A percentile compares a stretch with the other conserved stretches of the same genome.
Conservation (phyloP, 1,284 basidiomycete genomes). For the Ustilago xerochloae region DNA sequence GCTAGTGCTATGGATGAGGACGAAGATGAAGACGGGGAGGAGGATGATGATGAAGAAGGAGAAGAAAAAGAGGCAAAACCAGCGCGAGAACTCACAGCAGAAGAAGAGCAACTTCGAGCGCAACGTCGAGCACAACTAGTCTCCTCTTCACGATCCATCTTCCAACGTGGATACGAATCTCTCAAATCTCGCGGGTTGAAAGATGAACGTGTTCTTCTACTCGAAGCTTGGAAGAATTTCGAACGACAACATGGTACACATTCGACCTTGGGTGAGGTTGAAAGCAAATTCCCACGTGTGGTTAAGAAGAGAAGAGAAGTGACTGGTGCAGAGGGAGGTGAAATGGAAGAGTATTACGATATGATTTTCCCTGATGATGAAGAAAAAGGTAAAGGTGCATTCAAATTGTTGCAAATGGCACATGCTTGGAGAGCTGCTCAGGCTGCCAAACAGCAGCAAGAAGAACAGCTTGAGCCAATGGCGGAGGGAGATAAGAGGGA, state of each 20-base stretch:
- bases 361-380: conserved; percentile 67
- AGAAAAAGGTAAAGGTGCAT: conserved; percentile 57
- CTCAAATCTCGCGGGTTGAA: conserved; percentile 83
- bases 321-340: conserved; percentile 43
- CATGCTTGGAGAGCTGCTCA: conserved; percentile 61
- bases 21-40: conserved; percentile 74
- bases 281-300: conserved; percentile 89
- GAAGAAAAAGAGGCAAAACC: conserved; percentile 69
- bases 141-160: conserved; percentile 78
- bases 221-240: conserved; percentile 93
- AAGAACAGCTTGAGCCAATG: neutral
- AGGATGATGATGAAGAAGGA: conserved; percentile 74
- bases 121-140: conserved; percentile 76
- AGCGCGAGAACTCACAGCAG: conserved; percentile 42
- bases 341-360: conserved; percentile 67
- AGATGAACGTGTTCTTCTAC: conserved; percentile 88
- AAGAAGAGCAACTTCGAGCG: conserved; percentile 31
- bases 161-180: conserved; percentile 86
- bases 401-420: conserved; percentile 64
- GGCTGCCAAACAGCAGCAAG: conserved; percentile 26
- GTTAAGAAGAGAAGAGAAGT: conserved; percentile 74
- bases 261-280: conserved; percentile 76
- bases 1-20: conserved; percentile 79
- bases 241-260: conserved; percentile 80
- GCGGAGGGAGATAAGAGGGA: neutral